A percentile compares a stretch with the other conserved stretches of the same genome.
Evolutionary conservation across 169 alveolate genomes (phyloP).

Genomic region (Neospora caninum): DNA sequence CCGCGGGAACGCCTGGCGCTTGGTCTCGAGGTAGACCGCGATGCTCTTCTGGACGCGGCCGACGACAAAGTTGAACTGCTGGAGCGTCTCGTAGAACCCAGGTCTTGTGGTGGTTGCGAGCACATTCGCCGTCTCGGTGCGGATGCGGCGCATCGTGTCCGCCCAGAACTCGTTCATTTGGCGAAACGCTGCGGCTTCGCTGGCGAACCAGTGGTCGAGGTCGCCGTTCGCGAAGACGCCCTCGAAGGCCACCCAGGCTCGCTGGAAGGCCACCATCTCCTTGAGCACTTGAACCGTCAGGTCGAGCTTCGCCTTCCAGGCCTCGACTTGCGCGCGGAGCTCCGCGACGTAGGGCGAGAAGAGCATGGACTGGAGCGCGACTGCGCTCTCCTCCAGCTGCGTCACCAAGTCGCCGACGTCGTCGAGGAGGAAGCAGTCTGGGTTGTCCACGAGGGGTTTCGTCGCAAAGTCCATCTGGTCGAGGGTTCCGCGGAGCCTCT

Average conservation of each 20-base stretch:
- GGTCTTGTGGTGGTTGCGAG: background rate
- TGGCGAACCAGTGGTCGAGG: background rate
- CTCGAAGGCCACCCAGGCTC: background rate
- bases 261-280: conserved; percentile 29
- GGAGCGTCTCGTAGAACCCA: background rate
- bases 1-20: conserved; percentile 90
- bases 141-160: background rate
- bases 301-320: conserved; percentile 89
- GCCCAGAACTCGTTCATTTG: background rate
- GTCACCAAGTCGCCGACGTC: conserved; percentile 77
- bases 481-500: conserved; percentile 83
- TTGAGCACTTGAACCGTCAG: conserved; percentile 81
- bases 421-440: conserved; percentile 81
- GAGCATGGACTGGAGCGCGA: conserved; percentile 89
- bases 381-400: conserved; percentile 86
- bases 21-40: conserved; percentile 88
- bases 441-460: conserved; percentile 78
- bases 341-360: conserved; percentile 91
- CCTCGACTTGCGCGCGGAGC: conserved; percentile 87
- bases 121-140: conserved; percentile 4
- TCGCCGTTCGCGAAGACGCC: conserved; percentile 21
- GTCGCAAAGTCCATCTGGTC: conserved; percentile 80
- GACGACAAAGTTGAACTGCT: background rate
- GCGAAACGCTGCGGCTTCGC: background rate
- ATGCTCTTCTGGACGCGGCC: background rate